Conservation (phyloP, 2,329 filamentous ascomycete genomes). For the Fonsecaea erecta region DNA sequence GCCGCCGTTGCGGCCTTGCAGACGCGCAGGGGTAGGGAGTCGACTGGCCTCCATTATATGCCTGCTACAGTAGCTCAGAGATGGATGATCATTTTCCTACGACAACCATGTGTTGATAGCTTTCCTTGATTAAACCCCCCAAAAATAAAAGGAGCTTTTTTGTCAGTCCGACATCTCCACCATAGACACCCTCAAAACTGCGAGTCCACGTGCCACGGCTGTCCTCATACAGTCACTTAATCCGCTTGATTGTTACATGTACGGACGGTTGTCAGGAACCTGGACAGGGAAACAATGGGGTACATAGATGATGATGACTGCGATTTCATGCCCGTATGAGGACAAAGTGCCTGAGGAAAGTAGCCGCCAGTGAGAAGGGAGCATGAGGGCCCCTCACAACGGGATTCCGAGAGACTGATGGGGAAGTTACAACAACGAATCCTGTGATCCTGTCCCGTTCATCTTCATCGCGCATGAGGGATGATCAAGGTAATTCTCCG, state of each 20-base stretch:
- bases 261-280: not conserved
- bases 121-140: constrained; percentile 4
- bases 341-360: not conserved
- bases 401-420: not conserved
- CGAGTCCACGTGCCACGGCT: not conserved
- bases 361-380: not conserved
- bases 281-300: constrained; percentile 9
- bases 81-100: constrained; percentile 14
- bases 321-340: not conserved
- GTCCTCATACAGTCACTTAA: not conserved
- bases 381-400: not conserved
- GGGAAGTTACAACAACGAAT: not conserved
- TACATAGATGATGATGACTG: not conserved
- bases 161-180: not conserved
- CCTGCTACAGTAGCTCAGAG: constrained; percentile 28
- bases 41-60: constrained; percentile 24
- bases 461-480: constrained; percentile 1
- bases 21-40: constrained; percentile 10
- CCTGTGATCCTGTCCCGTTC: constrained; percentile 11
- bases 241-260: not conserved
- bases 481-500: constrained; percentile 22
- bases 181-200: not conserved
- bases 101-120: constrained; percentile 16
- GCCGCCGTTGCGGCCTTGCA: constrained; percentile 19
- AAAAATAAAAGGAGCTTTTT: constrained; percentile 14